These are phyloP conservation scores for Tricholoma bakamatsutake DNA, from an alignment of 768 basidiomycete genomes.

Conservation along the genomic window DNA sequence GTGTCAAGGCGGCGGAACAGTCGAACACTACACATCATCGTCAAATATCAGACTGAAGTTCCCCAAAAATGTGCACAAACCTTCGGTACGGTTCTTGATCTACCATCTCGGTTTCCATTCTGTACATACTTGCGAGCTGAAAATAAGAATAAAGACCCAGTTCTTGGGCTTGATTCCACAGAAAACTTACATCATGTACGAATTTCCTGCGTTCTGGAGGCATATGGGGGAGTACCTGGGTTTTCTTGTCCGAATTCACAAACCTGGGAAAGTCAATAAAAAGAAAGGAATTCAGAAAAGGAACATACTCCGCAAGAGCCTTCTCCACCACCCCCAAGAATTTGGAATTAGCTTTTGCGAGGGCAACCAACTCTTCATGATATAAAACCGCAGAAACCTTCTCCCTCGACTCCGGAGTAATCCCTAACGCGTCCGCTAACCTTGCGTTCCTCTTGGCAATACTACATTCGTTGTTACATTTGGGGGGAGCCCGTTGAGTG, in stretches of 20 bases:
- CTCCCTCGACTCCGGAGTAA: constrained; percentile 48
- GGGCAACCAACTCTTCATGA: constrained; percentile 53
- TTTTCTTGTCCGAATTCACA: constrained; percentile 56
- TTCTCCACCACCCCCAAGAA: constrained; percentile 75
- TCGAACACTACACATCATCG: constrained; percentile 46
- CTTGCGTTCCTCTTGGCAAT: constrained; percentile 83
- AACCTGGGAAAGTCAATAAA: constrained; percentile 41
- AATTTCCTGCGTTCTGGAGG: constrained; percentile 76
- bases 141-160: constrained; percentile 1
- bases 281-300: constrained; percentile 14
- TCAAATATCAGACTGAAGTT: neutral
- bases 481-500: constrained; percentile 31
- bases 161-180: neutral
- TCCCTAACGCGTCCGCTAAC: constrained; percentile 89
- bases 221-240: constrained; percentile 78
- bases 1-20: constrained; percentile 80
- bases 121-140: constrained; percentile 72
- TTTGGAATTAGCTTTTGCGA: constrained; percentile 54
- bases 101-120: constrained; percentile 80
- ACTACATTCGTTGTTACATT: constrained; percentile 80
- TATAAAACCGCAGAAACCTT: constrained; percentile 42
- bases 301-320: constrained; percentile 71
- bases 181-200: constrained; percentile 59
- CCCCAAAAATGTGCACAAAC: constrained; percentile 21
- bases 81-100: constrained; percentile 87